Percentiles rank a stretch among this genome's conserved stretches.
phyloP scores from a whole-genome alignment of 1,139 yeast species.

The Yamadazyma siamensis region DNA sequence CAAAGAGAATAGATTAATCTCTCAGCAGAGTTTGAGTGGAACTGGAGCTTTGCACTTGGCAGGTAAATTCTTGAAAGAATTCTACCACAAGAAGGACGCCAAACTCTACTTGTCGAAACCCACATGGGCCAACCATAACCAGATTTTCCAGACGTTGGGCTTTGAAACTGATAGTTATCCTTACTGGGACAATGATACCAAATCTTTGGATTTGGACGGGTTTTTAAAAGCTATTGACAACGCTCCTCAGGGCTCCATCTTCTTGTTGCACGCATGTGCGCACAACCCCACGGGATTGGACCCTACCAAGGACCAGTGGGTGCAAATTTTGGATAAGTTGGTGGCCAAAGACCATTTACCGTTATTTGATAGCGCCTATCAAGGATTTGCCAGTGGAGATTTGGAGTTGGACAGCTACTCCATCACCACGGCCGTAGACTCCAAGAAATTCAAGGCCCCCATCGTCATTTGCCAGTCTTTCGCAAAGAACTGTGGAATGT shows the following conservation, averaged over 20 bases:
- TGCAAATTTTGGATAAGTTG: slow-evolving; percentile 36
- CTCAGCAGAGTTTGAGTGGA: slow-evolving; percentile 88
- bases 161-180: slow-evolving; percentile 68
- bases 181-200: slow-evolving; percentile 64
- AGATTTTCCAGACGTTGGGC: slow-evolving; percentile 70
- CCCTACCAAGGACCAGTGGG: slow-evolving; percentile 45
- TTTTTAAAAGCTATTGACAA: slow-evolving; percentile 59
- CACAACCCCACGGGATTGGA: slow-evolving; percentile 53
- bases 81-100: slow-evolving; percentile 38
- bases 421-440: slow-evolving; percentile 73
- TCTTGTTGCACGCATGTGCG: slow-evolving; percentile 52
- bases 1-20: slow-evolving; percentile 53
- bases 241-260: slow-evolving; percentile 78
- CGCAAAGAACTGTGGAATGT: slow-evolving; percentile 95
- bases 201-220: slow-evolving; percentile 66
- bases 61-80: slow-evolving; percentile 64
- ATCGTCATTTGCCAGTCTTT: slow-evolving; percentile 88
- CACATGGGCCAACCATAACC: slow-evolving; percentile 95
- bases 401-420: slow-evolving; percentile 83
- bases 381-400: slow-evolving; percentile 60
- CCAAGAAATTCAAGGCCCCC: slow-evolving; percentile 41
- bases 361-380: slow-evolving; percentile 48
- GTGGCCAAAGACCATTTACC: slow-evolving; percentile 37
- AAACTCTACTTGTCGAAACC: slow-evolving; percentile 79
- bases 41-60: slow-evolving; percentile 95